Conservation (phyloP, 306 rosid species). For the Cotoneaster glaucophyllus region DNA sequence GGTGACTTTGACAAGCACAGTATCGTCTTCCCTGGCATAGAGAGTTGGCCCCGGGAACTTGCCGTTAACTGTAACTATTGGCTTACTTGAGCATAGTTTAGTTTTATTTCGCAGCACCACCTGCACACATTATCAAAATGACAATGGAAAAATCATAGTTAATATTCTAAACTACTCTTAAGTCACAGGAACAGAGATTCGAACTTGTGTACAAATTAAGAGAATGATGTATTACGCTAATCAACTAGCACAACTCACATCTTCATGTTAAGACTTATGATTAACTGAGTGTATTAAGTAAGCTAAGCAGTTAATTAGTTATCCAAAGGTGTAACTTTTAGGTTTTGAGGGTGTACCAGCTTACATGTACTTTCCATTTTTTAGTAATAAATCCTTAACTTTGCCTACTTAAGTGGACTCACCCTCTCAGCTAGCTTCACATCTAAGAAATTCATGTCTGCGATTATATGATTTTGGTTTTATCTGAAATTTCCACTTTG, state of each 20-base stretch:
- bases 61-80: conserved; percentile 71
- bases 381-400: neutral
- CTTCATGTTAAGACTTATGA: neutral
- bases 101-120: conserved; percentile 52
- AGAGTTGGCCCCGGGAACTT: conserved; percentile 86
- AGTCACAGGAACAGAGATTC: neutral
- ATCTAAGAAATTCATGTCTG: neutral
- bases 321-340: neutral
- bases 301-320: neutral
- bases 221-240: neutral
- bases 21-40: conserved; percentile 81
- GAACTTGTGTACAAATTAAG: neutral
- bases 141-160: neutral
- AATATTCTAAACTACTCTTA: neutral
- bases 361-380: conserved; percentile 8
- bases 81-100: conserved; percentile 59
- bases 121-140: conserved; percentile 23
- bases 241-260: neutral
- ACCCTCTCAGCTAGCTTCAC: neutral
- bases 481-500: neutral
- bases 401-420: neutral
- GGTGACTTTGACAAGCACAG: conserved; percentile 60
- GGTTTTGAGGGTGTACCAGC: conserved; percentile 23
- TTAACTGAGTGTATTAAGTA: neutral
- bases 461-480: neutral